A percentile compares a stretch with the other conserved stretches of the same genome.
Conservation (phyloP, 768 basidiomycete species). For the Hygrophorus pudorinus region DNA sequence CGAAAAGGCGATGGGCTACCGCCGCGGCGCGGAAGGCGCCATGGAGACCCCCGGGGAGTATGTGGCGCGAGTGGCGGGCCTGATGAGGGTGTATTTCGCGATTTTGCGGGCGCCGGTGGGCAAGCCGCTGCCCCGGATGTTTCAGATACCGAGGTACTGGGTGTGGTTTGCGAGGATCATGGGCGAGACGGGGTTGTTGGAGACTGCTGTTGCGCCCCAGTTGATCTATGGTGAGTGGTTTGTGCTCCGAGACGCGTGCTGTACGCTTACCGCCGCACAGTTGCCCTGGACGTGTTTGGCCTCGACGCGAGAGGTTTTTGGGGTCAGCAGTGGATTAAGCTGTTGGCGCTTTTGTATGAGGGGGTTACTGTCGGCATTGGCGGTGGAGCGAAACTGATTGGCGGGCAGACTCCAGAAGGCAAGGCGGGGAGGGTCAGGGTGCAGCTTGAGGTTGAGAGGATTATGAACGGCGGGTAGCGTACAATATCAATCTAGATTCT, state of each 20-base stretch:
- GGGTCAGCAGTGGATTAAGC: conserved; percentile 74
- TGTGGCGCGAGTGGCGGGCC: conserved; percentile 57
- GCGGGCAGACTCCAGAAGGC: conserved; percentile 51
- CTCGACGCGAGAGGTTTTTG: conserved; percentile 48
- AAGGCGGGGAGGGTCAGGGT: conserved; percentile 54
- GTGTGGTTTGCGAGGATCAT: conserved; percentile 60
- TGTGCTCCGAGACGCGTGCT: conserved; percentile 3
- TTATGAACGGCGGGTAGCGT: conserved; percentile 34
- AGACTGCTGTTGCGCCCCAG: conserved; percentile 51
- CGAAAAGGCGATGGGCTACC: conserved; percentile 48
- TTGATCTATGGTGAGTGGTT: conserved; percentile 53
- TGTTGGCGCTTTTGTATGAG: conserved; percentile 56
- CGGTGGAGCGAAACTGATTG: conserved; percentile 37
- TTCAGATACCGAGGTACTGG: conserved; percentile 61
- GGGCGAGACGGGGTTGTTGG: conserved; percentile 39
- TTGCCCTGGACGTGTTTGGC: conserved; percentile 65
- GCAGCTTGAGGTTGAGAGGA: conserved; percentile 56
- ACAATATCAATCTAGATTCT: background rate
- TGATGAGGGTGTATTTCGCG: conserved; percentile 82
- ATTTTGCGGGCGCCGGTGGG: conserved; percentile 41
- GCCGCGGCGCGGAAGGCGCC: conserved; percentile 12
- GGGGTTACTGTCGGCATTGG: conserved; percentile 46
- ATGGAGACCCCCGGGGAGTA: conserved; percentile 56
- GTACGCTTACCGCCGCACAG: conserved; percentile 22
- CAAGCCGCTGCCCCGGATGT: conserved; percentile 39